A percentile compares a stretch with the other conserved stretches of the same genome.
These are phyloP conservation scores for Floccularia luteovirens DNA, from an alignment of 768 basidiomycete genomes.

Conservation along the genomic window DNA sequence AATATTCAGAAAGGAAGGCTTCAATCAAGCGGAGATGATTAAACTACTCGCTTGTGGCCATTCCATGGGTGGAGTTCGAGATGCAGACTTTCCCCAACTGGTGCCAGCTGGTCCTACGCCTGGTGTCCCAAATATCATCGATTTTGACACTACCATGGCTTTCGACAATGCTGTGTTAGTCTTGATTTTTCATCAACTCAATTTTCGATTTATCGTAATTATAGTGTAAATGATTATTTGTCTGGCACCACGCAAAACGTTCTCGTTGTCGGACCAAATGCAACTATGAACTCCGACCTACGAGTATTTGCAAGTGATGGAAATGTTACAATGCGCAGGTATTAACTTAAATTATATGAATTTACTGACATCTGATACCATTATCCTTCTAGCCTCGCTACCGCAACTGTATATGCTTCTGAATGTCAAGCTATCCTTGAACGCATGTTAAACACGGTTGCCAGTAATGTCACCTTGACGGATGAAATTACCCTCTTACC, in stretches of 20 bases:
- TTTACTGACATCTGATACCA: background rate
- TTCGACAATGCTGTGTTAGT: slow-evolving; percentile 31
- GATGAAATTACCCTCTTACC: slow-evolving; percentile 26
- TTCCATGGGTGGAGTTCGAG: slow-evolving; percentile 35
- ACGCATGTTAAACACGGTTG: slow-evolving; percentile 37
- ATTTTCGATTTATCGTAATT: background rate
- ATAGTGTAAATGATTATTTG: slow-evolving; percentile 31
- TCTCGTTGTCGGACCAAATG: slow-evolving; percentile 24
- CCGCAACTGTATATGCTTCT: slow-evolving; percentile 18
- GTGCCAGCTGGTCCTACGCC: slow-evolving; percentile 19
- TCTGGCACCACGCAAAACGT: slow-evolving; percentile 29
- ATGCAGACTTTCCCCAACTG: slow-evolving; percentile 28
- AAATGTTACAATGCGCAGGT: slow-evolving; percentile 33
- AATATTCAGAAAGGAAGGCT: slow-evolving; percentile 30
- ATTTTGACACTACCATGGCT: slow-evolving; percentile 23
- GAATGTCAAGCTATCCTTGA: slow-evolving; percentile 26
- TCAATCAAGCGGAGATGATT: slow-evolving; percentile 35
- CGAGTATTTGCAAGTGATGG: slow-evolving; percentile 30
- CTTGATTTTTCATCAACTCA: background rate
- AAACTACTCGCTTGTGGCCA: slow-evolving; percentile 37
- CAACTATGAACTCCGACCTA: slow-evolving; percentile 28
- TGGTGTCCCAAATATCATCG: slow-evolving; percentile 11
- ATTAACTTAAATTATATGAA: too few species aligned
- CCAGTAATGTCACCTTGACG: slow-evolving; percentile 27
- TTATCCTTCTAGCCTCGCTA: slow-evolving; percentile 14